These are phyloP conservation scores for Mucor irregularis DNA, from an alignment of 371 early-diverging fungal genomes.

Conservation along the genomic window DNA sequence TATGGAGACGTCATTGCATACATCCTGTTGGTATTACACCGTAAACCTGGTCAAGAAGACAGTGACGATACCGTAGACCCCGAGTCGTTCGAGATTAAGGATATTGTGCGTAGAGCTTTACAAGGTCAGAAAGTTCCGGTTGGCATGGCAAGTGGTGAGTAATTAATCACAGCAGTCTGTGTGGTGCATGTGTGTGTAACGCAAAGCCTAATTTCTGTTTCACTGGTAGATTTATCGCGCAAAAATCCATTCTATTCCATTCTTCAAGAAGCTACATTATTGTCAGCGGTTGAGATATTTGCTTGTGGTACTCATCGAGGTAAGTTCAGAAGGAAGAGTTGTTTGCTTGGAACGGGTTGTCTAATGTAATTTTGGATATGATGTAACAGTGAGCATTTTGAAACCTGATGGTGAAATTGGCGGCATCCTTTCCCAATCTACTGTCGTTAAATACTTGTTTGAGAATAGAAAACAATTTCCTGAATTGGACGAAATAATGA, in stretches of 20 bases:
- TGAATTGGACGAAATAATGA: slow-evolving; percentile 29
- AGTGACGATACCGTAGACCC: slow-evolving; percentile 22
- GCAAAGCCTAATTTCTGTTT: not conserved
- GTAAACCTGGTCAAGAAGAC: slow-evolving; percentile 12
- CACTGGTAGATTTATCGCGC: slow-evolving; percentile 69
- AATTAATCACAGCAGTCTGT: slow-evolving; percentile 43
- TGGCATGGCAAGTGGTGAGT: slow-evolving; percentile 57
- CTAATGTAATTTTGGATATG: too few species aligned
- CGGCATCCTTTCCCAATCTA: slow-evolving; percentile 82
- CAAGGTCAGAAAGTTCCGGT: slow-evolving; percentile 64
- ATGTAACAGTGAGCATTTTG: slow-evolving; percentile 55
- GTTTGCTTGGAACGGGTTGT: too few species aligned
- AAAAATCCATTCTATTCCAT: slow-evolving; percentile 85
- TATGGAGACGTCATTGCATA: slow-evolving; percentile 72
- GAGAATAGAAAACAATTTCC: slow-evolving; percentile 44
- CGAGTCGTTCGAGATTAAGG: slow-evolving; percentile 53
- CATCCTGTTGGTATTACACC: slow-evolving; percentile 37
- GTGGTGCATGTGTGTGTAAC: not conserved
- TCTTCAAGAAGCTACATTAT: slow-evolving; percentile 69
- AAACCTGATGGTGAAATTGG: slow-evolving; percentile 38
- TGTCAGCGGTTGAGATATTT: slow-evolving; percentile 73
- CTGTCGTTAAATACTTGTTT: slow-evolving; percentile 66
- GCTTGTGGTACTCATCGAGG: slow-evolving; percentile 75
- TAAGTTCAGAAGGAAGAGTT: too few species aligned
- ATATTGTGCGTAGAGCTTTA: slow-evolving; percentile 57